A percentile compares a stretch with the other conserved stretches of the same genome.
Conservation (phyloP, 495 filamentous ascomycete species). For the Chaetomidium leptoderma region DNA sequence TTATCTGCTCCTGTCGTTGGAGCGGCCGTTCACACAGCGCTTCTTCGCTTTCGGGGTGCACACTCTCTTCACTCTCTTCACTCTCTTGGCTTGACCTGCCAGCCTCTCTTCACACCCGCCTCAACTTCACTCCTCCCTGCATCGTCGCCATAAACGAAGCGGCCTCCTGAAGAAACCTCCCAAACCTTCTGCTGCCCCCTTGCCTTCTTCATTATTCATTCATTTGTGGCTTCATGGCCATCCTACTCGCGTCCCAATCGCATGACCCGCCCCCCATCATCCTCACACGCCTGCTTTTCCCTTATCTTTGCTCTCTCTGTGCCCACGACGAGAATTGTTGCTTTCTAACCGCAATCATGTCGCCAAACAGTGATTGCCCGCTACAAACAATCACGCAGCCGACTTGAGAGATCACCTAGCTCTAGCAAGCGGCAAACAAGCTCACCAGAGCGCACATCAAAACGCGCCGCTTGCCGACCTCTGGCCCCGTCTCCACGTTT, state of each 20-base stretch:
- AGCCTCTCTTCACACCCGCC: conserved; percentile 23
- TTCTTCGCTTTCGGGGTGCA: no score
- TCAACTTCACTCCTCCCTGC: conserved; percentile 17
- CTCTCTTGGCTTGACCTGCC: conserved; percentile 11
- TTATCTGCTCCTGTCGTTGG: conserved; percentile 13
- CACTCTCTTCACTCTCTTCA: neutral
- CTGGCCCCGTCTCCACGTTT: neutral
- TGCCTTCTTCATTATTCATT: conserved; percentile 24
- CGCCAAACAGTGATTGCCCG: conserved; percentile 44
- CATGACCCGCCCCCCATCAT: conserved; percentile 21
- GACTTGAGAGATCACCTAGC: conserved; percentile 27
- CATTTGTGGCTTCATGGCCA: conserved; percentile 30
- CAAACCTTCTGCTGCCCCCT: conserved; percentile 22
- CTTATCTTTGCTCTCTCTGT: conserved; percentile 27
- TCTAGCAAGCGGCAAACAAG: conserved; percentile 28
- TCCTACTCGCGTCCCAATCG: conserved; percentile 20
- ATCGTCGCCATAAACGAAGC: conserved; percentile 26
- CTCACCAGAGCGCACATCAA: neutral
- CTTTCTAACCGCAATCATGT: conserved; percentile 51
- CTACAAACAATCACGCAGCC: conserved; percentile 23
- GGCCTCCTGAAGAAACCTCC: conserved; percentile 6
- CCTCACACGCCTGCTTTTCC: conserved; percentile 29
- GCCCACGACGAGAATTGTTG: conserved; percentile 33
- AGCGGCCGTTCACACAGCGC: conserved; percentile 5
- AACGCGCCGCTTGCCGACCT: neutral